Base-by-base conservation (phyloP, 73 alveolate species). In the Loxodes magnus region DNA sequence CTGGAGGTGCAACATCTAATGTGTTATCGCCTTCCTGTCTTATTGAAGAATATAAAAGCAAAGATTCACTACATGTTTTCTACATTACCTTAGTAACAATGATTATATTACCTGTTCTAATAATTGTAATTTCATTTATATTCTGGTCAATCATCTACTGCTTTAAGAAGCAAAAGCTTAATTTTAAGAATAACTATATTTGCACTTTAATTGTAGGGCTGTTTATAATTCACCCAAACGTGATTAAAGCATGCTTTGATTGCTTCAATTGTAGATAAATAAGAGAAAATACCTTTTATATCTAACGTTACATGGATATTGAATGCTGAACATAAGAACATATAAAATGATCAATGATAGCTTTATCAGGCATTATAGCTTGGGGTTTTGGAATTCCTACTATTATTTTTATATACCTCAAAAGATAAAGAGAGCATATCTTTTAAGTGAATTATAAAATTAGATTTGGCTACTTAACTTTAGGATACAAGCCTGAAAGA, bases 341-440 rank as follows among this genome's bases (percentile, higher is more conserved):
- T 29, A 23, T 44, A 3, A 5, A 12, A 3, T 67, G 24, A 49
- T 33, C 54, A 12, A 25, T 66, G 0, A 50, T 67, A 10, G 56
- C 80, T 3, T 15, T 55, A 3, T 80, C 87, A 4, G 12, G 60
- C 12, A 58, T 72, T 10, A 44, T 72, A 5, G 26, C 46, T 0
- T 72, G 87, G 87, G 73, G 51, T 3, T 15, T 72, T 21, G 87
- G 87, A 16, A 65, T 67, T 6, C 87, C 87, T 9, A 6, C 51
- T 5, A 17, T 35, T 64, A 63, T 67, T 4, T 21, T 67, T 36
- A 35, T 43, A 15, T 12, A 55, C 4, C 51, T 67, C 24, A 19
- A 20, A 19, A 54, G 21, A 25, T 24, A 53, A 21, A 56, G 33
- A 15, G 51, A 42, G 2, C 42, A 53, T 12, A 39, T 77, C 12